Evolutionary conservation across 2,329 filamentous ascomycete genomes (phyloP), one percentile per base, ranked within the genome.

Genomic region (Thyridium curvatum): DNA sequence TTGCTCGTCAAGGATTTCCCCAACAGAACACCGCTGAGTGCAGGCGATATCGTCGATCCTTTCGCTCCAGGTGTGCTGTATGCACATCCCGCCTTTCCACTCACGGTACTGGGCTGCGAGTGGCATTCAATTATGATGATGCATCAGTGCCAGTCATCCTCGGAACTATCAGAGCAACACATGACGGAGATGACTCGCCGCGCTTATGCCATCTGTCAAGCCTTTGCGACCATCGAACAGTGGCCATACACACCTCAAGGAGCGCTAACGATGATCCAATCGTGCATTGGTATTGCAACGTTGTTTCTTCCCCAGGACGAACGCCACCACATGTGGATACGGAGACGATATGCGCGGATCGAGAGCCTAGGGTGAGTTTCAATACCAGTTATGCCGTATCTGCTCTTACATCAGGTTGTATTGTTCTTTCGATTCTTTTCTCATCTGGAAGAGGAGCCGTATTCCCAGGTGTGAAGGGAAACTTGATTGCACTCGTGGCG

Each of bases 101-200:
- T 85, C 34, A 96, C 94, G 45, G 74, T 85, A 35, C 67, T 88
- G 13, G 70, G 73, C 41, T 75, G 88, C 42, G 88, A 95, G 54
- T 86, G 87, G 68, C 80, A 86, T 56, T 83, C 83, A 8, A 78
- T 90, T 17, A 73, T 83, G 35, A 70, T 93, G 42, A 87, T 95
- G 82, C 88, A 88, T 60, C 79, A 80, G 47, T 82, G 84, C 49
- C 86, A 93, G 51, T 76, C 82, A 2, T 73, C 79, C 4, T 65
- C 75, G 36, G 68, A 36, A 17, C 45, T 42, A 31, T 30, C 43
- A 10, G 34, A 18, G 8, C 14, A 34, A 12, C 14, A 14, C 7
- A 16, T 34, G 31, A 49, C 69, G 12, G 78, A 84, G 38, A 52
- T 91, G 39, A 67, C 68, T 4, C 58, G 68, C 2, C 70, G 84